These are phyloP conservation scores for Aciculosporium take DNA, from an alignment of 2,329 filamentous ascomycete species.

Conservation along the genomic window DNA sequence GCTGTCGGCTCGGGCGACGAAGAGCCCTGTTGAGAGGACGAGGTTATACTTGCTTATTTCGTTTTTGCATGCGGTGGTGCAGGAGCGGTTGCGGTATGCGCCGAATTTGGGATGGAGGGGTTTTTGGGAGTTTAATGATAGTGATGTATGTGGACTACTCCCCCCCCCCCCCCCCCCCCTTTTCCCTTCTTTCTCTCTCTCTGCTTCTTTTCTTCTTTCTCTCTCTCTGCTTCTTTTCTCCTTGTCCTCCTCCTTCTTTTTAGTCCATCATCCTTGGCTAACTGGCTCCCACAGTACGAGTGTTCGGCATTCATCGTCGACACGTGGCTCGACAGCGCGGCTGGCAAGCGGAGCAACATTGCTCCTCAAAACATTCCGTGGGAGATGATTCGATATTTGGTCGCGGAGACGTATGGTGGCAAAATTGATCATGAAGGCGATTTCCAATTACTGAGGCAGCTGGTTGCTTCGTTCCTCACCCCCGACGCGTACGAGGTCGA, in stretches of 20 bases:
- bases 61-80: slow-evolving; percentile 90
- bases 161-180: too few species aligned
- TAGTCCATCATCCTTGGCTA: not conserved
- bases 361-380: slow-evolving; percentile 89
- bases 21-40: slow-evolving; percentile 79
- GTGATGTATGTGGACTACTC: slow-evolving; percentile 63
- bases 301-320: slow-evolving; percentile 94
- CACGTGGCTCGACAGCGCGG: slow-evolving; percentile 75
- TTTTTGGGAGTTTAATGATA: slow-evolving; percentile 99
- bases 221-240: too few species aligned
- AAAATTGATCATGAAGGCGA: slow-evolving; percentile 91
- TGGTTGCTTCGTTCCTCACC: slow-evolving; percentile 70
- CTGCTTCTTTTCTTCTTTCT: too few species aligned
- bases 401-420: slow-evolving; percentile 91
- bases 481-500: slow-evolving; percentile 84
- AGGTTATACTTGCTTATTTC: slow-evolving; percentile 82
- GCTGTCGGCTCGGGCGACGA: slow-evolving; percentile 58
- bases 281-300: slow-evolving; percentile 57
- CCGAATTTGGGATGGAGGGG: slow-evolving; percentile 93
- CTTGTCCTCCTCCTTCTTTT: not conserved
- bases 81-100: slow-evolving; percentile 87
- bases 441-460: slow-evolving; percentile 54
- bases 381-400: slow-evolving; percentile 83
- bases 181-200: too few species aligned
- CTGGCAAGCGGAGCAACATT: slow-evolving; percentile 79